Evolutionary conservation across 306 rosid species (phyloP).

Genomic region (Gastrolobium bilobum): DNA sequence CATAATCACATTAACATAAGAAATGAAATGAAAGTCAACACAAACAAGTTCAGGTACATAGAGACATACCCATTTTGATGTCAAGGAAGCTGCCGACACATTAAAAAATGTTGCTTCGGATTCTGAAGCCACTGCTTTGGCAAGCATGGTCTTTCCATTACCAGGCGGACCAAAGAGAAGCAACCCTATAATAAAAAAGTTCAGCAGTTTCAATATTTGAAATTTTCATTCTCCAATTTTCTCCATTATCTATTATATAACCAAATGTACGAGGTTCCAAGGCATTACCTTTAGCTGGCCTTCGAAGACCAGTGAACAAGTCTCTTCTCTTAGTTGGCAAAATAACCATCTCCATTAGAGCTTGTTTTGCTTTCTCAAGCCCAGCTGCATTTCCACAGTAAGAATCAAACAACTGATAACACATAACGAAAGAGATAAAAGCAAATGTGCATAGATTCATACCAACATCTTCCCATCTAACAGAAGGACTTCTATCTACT

Average conservation of each 20-base stretch:
- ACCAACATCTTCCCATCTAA: slow-evolving; percentile 99
- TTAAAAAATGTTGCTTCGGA: slow-evolving; percentile 96
- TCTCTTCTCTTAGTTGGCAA: slow-evolving; percentile 96
- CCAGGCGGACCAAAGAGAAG: slow-evolving; percentile 99
- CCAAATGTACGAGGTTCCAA: slow-evolving; percentile 33
- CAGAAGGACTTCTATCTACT: slow-evolving; percentile 95
- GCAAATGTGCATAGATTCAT: slow-evolving; percentile 41
- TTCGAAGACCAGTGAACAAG: slow-evolving; percentile 94
- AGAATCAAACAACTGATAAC: slow-evolving; percentile 47
- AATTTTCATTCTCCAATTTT: slow-evolving; percentile 34
- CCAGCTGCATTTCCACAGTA: slow-evolving; percentile 73
- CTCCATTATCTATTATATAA: slow-evolving; percentile 26
- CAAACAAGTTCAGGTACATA: slow-evolving; percentile 29
- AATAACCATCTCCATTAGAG: slow-evolving; percentile 98
- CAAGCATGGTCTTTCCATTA: slow-evolving; percentile 99
- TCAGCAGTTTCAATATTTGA: slow-evolving; percentile 41
- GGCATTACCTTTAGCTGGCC: slow-evolving; percentile 89
- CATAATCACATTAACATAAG: slow-evolving; percentile 18
- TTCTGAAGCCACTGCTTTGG: slow-evolving; percentile 99
- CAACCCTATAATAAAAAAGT: slow-evolving; percentile 67
- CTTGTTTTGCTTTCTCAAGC: slow-evolving; percentile 95
- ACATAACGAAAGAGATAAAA: slow-evolving; percentile 13
- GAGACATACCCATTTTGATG: slow-evolving; percentile 94
- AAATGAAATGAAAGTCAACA: slow-evolving; percentile 26
- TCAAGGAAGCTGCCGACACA: slow-evolving; percentile 89